Conservation (phyloP, 345 rosid genomes). For the Eucalyptus pauciflora region DNA sequence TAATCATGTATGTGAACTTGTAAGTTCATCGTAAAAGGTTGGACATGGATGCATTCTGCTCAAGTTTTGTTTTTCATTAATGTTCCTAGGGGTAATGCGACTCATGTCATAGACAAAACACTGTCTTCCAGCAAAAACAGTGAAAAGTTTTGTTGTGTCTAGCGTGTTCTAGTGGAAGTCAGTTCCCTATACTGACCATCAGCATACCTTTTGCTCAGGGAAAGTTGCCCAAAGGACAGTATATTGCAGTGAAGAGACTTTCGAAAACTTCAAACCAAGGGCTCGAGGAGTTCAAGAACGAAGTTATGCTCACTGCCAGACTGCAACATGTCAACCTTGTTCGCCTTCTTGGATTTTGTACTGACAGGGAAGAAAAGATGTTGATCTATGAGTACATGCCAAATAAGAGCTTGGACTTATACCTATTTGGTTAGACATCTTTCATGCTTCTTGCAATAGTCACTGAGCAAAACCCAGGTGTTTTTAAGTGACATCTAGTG, state of each 20-base stretch:
- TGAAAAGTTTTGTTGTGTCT: background rate
- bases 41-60: background rate
- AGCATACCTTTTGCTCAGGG: background rate
- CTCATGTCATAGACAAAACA: background rate
- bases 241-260: slow-evolving; percentile 35
- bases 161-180: background rate
- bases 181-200: background rate
- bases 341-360: slow-evolving; percentile 18
- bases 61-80: background rate
- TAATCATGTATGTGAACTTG: background rate
- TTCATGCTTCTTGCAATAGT: background rate
- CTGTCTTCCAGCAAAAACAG: background rate
- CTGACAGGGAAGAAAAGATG: slow-evolving; percentile 22
- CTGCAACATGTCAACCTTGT: slow-evolving; percentile 33
- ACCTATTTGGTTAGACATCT: slow-evolving; percentile 10
- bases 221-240: slow-evolving; percentile 3
- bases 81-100: background rate
- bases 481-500: background rate
- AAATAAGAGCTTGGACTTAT: slow-evolving; percentile 16
- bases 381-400: slow-evolving; percentile 27
- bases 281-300: slow-evolving; percentile 18
- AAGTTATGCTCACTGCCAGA: slow-evolving; percentile 16
- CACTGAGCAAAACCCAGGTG: background rate
- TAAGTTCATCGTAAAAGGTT: background rate
- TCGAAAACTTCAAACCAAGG: slow-evolving; percentile 27